Conservation (phyloP, 106 monocot species). For the Allium sativum region DNA sequence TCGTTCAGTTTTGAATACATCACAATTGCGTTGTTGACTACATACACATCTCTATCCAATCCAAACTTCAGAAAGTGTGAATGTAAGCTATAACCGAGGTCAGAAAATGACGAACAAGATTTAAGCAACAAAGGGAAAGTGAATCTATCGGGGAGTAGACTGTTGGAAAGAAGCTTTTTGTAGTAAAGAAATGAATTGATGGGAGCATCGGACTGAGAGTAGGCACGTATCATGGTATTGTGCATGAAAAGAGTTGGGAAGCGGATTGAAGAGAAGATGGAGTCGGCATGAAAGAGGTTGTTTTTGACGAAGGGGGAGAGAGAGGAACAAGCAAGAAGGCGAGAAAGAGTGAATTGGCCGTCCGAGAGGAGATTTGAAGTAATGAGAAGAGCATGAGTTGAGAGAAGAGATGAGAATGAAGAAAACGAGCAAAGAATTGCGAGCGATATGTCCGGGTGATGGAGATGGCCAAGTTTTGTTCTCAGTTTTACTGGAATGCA, state of each 20-base stretch:
- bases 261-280: slow-evolving; percentile 27
- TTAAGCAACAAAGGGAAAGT: slow-evolving; percentile 57
- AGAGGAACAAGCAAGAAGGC: slow-evolving; percentile 43
- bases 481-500: neutral
- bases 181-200: slow-evolving; percentile 11
- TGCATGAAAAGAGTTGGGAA: slow-evolving; percentile 34
- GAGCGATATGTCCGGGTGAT: neutral
- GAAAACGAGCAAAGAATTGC: neutral
- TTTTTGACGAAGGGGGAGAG: slow-evolving; percentile 8
- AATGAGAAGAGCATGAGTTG: slow-evolving; percentile 1
- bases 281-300: slow-evolving; percentile 16
- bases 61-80: slow-evolving; percentile 32
- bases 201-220: slow-evolving; percentile 12
- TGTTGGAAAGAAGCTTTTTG: slow-evolving; percentile 22
- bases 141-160: slow-evolving; percentile 34
- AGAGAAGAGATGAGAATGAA: neutral
- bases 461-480: neutral
- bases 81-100: slow-evolving; percentile 22
- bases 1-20: slow-evolving; percentile 37
- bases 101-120: neutral
- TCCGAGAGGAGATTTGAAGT: neutral
- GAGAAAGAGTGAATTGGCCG: slow-evolving; percentile 16
- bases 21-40: slow-evolving; percentile 46
- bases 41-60: slow-evolving; percentile 31
- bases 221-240: slow-evolving; percentile 71